Base-by-base conservation (phyloP, 495 filamentous ascomycete species). In the Penicillium taxi region DNA sequence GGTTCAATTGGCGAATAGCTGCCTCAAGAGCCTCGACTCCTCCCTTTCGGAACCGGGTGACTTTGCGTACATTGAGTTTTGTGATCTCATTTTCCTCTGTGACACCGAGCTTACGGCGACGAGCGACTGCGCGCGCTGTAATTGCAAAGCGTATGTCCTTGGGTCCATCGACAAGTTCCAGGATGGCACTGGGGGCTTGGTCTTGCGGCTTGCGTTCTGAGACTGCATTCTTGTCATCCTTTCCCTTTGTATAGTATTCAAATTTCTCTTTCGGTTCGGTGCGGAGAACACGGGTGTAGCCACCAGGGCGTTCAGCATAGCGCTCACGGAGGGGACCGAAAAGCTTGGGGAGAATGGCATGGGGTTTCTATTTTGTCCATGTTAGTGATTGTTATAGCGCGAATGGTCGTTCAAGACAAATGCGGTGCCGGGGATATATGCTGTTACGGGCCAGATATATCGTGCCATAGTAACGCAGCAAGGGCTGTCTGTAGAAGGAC, bases 151-250 rank as follows among this genome's bases (percentile, higher is more conserved):
- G 81, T 74, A 94, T 86, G 63, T 98, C 91, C 60, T 80, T 84
- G 11, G 88, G 90, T 26, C 90, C 90, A 57, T 98, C 91, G 28
- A 96, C 87, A 9, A 98, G 73, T 61, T 96, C 91, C n/a, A 98
- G 75, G 47, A 98, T 93, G 0, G 91, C 91, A 14, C 78, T 83
- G 22, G 78, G 72, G 3, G 85, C 90, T 65, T 94, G 85, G 55
- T 94, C 87, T 43, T 75, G 54, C 2, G 53, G 53, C 26, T 56
- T 56, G 42, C 44, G 53, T 12, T 46, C 44, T 1, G 39, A 40
- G 2, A 20, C 18, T 17, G 50, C 48, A 11, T 26, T 33, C 34
- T 46, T 51, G 36, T 44, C 42, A 12, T 47, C 47, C 18, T 43
- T 43, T 15, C 39, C 36, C 9, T 41, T 37, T 24, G 38, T 42